Evolutionary conservation across 1,284 basidiomycete genomes (phyloP).

Genomic region (Melampsora occidentalis): DNA sequence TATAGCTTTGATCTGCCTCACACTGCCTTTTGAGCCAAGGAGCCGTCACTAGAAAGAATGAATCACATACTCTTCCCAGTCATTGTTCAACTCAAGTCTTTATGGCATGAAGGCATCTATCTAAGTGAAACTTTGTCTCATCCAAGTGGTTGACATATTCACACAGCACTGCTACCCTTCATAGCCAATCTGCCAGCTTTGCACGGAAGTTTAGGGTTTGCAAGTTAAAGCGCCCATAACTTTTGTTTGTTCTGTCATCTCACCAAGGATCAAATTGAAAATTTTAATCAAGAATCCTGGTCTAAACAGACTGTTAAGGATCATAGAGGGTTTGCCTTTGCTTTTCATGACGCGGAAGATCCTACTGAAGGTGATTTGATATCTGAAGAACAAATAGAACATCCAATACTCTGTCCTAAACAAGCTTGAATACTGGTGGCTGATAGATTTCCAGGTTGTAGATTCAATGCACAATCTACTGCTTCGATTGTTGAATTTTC

Average conservation of each 20-base stretch:
- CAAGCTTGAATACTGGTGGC: not conserved
- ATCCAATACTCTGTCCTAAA: not conserved
- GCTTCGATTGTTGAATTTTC: conserved; percentile 13
- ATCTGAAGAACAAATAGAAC: not conserved
- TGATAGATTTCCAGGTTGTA: not conserved
- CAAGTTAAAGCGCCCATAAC: not conserved
- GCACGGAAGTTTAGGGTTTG: not conserved
- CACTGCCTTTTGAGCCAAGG: conserved; percentile 45
- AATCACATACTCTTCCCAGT: not conserved
- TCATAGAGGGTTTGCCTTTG: not conserved
- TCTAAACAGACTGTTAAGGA: not conserved
- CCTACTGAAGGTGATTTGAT: not conserved
- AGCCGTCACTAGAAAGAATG: conserved; percentile 51
- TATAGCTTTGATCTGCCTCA: not conserved
- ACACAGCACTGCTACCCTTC: not conserved
- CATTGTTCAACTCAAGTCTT: not conserved
- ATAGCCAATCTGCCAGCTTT: not conserved
- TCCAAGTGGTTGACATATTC: not conserved
- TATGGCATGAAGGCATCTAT: not conserved
- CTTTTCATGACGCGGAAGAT: not conserved
- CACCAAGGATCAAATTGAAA: not conserved
- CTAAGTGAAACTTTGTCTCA: not conserved
- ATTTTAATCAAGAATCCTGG: not conserved
- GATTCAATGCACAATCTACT: conserved; percentile 37
- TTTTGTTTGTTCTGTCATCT: not conserved